Evolutionary conservation across 371 early-diverging fungal species (phyloP).

Genomic region (Mucor sp.): DNA sequence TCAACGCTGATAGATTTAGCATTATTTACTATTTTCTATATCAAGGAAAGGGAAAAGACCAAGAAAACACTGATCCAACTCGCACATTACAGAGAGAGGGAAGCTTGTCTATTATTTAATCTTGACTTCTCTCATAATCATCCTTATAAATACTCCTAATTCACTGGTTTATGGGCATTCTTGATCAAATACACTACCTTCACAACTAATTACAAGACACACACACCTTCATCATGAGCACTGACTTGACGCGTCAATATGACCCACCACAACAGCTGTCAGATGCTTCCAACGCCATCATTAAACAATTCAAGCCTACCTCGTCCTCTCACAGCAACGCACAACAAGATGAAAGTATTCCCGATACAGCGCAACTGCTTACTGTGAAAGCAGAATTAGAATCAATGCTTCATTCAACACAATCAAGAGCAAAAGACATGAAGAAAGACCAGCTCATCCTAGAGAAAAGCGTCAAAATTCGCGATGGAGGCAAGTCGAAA

Average conservation of each 20-base stretch:
- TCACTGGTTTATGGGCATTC: not conserved
- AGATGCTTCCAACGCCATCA: slow-evolving; percentile 4
- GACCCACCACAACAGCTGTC: slow-evolving; percentile 21
- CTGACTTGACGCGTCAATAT: slow-evolving; percentile 33
- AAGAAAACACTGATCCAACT: not conserved
- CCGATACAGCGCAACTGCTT: slow-evolving; percentile 35
- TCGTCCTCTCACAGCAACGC: not conserved
- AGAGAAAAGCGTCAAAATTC: slow-evolving; percentile 1
- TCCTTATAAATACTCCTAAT: not conserved
- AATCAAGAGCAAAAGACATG: slow-evolving; percentile 23
- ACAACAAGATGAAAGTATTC: slow-evolving; percentile 13
- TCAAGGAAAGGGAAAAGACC: not conserved
- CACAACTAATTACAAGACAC: not conserved
- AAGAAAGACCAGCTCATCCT: slow-evolving; percentile 20
- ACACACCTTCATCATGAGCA: slow-evolving; percentile 15
- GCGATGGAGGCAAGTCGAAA: slow-evolving; percentile 3
- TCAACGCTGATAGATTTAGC: not conserved
- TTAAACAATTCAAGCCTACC: slow-evolving; percentile 7
- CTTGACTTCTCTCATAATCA: not conserved
- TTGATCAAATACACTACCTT: not conserved
- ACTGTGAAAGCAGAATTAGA: slow-evolving; percentile 40
- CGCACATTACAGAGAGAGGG: not conserved
- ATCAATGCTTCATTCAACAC: slow-evolving; percentile 22
- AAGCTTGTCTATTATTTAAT: not conserved
- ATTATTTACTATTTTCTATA: not conserved